Evolutionary conservation across 2,329 filamentous ascomycete genomes (phyloP).

Genomic region (Leptographium wingfieldii): DNA sequence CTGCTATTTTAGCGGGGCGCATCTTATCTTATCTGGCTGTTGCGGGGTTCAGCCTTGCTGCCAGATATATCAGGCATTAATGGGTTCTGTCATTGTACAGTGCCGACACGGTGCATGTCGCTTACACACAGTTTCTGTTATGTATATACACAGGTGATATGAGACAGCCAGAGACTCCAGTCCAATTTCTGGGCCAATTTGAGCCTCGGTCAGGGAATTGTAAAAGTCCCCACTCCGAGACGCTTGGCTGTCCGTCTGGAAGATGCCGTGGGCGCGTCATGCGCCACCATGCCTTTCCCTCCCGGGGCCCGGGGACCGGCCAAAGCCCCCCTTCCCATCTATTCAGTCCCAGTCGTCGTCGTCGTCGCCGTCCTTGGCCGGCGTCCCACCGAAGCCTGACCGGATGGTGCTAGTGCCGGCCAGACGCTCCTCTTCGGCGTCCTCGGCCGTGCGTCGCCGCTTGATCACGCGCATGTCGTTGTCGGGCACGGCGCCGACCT

Average conservation of each 20-base stretch:
- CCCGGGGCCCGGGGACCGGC: too few relatives aligned
- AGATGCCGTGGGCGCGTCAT: too few relatives aligned
- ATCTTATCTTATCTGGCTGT: neutral
- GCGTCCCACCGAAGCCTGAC: slow-evolving; percentile 13
- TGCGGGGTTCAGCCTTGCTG: neutral
- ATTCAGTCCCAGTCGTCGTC: slow-evolving; percentile 19
- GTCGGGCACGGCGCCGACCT: slow-evolving; percentile 65
- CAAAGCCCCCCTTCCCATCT: neutral
- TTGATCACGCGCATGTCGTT: slow-evolving; percentile 67
- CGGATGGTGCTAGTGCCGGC: slow-evolving; percentile 22
- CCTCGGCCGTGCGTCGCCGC: slow-evolving; percentile 45
- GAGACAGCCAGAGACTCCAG: too few relatives aligned
- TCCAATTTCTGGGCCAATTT: too few relatives aligned
- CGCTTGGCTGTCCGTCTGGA: too few relatives aligned
- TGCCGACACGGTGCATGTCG: neutral
- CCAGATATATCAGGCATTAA: neutral
- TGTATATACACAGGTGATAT: too few relatives aligned
- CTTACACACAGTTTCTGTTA: too few relatives aligned
- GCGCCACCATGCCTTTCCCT: too few relatives aligned
- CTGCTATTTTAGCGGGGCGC: neutral
- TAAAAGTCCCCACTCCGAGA: too few relatives aligned
- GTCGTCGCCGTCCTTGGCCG: slow-evolving; percentile 16
- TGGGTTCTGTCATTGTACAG: neutral
- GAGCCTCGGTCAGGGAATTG: too few relatives aligned
- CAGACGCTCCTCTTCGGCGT: slow-evolving; percentile 45